Evolutionary conservation across 108 stramenopile species (phyloP), one percentile per base, ranked within the genome.

Genomic region (Skeletonema marinoi): DNA sequence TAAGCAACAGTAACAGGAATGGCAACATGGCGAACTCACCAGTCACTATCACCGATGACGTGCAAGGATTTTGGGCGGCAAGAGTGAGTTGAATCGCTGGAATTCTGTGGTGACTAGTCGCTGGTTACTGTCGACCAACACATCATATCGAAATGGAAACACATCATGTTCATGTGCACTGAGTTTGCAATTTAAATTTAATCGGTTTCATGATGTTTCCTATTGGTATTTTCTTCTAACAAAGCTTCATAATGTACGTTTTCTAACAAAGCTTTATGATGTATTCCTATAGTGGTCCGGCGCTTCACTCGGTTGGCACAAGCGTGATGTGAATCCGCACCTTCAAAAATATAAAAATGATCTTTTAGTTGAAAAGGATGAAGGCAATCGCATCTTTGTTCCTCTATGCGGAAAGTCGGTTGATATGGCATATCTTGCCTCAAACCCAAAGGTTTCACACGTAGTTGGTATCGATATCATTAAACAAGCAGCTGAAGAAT

Each of bases 331-430:
- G 54, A 81, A 74, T 39, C 80, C 73, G 41, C 80, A 74, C 39
- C 36, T 74, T 36, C 39, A 65, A 36, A 81, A 74, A 66, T 70
- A 81, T 19, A 59, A n/a, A n/a, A n/a, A 36, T 33, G 64, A 73
- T 29, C 46, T 63, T 14, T 68, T 71, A 38, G 29, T 80, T 31
- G 72, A 17, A n/a, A 50, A 30, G 63, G 46, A 66, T 8, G 54
- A 64, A 16, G 46, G 32, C 41, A 39, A 60, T 12, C 67, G 77
- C 50, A 66, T 92, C 36, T 89, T 95, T 62, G 89, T 95, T 31
- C 94, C 94, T n/a, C 82, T 95, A 16, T 95, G 94, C 73, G 94
- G 94, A 54, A 95, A 95, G 80, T 86, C 94, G 42, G 79, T 93
- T 13, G 94, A 95, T 62, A 83, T 95, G 86, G 87, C 89, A 5